Percentiles rank a stretch among this genome's conserved stretches.
Conservation (phyloP, 768 basidiomycete species). For the Hemileccinum impolitum region DNA sequence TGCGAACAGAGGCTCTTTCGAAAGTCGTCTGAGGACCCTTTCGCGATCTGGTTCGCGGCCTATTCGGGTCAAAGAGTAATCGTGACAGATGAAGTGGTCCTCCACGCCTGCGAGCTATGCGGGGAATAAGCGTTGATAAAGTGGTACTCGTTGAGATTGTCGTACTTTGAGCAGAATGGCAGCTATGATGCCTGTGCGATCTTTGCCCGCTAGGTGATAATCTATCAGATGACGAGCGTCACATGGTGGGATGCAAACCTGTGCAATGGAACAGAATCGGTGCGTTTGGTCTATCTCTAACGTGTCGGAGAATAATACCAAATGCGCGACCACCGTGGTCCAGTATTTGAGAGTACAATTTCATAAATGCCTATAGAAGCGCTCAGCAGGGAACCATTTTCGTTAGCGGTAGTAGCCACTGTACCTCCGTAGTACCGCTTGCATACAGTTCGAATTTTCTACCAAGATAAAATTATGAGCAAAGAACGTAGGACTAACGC, state of each 20-base stretch:
- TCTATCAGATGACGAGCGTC: background rate
- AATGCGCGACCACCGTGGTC: slow-evolving; percentile 69
- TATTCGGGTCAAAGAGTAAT: slow-evolving; percentile 75
- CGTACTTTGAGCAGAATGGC: slow-evolving; percentile 68
- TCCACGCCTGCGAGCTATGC: slow-evolving; percentile 68
- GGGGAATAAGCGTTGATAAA: background rate
- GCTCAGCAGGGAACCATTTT: background rate
- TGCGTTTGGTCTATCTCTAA: slow-evolving; percentile 64
- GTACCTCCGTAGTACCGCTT: slow-evolving; percentile 74
- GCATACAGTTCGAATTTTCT: slow-evolving; percentile 60
- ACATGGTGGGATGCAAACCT: slow-evolving; percentile 31
- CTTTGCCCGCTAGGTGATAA: slow-evolving; percentile 60
- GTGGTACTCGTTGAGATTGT: background rate
- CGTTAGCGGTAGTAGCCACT: background rate
- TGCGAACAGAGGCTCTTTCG: slow-evolving; percentile 70
- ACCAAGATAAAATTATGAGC: slow-evolving; percentile 13
- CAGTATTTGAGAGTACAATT: slow-evolving; percentile 76
- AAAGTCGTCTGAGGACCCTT: slow-evolving; percentile 63
- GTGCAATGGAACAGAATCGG: slow-evolving; percentile 78
- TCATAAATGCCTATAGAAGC: slow-evolving; percentile 64
- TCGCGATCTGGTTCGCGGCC: slow-evolving; percentile 77
- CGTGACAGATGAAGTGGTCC: slow-evolving; percentile 59
- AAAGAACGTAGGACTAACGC: slow-evolving; percentile 38
- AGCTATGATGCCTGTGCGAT: slow-evolving; percentile 74
- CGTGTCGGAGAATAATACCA: slow-evolving; percentile 67